phyloP scores from a whole-genome alignment of 805 yeast species.

The Yarrowia phangngaensis region DNA sequence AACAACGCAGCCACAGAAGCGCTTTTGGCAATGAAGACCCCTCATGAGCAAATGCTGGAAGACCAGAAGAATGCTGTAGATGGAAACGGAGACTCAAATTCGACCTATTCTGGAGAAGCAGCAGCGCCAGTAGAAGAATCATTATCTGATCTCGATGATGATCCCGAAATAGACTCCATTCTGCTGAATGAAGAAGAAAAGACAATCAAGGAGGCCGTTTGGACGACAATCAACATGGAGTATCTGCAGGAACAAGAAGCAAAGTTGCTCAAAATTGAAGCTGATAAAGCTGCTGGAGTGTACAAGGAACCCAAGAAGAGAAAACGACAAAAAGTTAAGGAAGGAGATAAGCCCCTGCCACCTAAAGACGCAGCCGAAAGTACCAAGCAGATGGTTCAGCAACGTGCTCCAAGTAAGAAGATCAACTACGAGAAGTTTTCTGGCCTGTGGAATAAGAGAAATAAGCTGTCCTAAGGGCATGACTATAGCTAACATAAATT shows the following conservation, averaged over 20 bases:
- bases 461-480: constrained; percentile 8
- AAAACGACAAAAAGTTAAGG: constrained; percentile 38
- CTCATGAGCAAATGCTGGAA: constrained; percentile 15
- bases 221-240: constrained; percentile 89
- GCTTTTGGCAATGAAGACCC: constrained; percentile 12
- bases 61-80: neutral
- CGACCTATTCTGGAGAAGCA: constrained; percentile 30
- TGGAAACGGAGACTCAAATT: neutral
- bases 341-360: constrained; percentile 29
- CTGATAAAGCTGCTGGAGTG: constrained; percentile 79
- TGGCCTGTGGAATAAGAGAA: constrained; percentile 35
- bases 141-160: constrained; percentile 73
- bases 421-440: constrained; percentile 83
- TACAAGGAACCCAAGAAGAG: constrained; percentile 49
- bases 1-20: constrained; percentile 19
- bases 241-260: constrained; percentile 79
- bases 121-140: constrained; percentile 44
- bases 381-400: constrained; percentile 70
- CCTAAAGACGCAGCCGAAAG: constrained; percentile 61
- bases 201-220: constrained; percentile 69
- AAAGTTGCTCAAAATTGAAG: constrained; percentile 76
- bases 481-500: constrained; percentile 26
- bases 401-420: constrained; percentile 77
- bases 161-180: constrained; percentile 57
- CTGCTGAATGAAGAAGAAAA: constrained; percentile 67